phyloP scores from a whole-genome alignment of 2,329 filamentous ascomycete species.

The Colletotrichum cuscutae region DNA sequence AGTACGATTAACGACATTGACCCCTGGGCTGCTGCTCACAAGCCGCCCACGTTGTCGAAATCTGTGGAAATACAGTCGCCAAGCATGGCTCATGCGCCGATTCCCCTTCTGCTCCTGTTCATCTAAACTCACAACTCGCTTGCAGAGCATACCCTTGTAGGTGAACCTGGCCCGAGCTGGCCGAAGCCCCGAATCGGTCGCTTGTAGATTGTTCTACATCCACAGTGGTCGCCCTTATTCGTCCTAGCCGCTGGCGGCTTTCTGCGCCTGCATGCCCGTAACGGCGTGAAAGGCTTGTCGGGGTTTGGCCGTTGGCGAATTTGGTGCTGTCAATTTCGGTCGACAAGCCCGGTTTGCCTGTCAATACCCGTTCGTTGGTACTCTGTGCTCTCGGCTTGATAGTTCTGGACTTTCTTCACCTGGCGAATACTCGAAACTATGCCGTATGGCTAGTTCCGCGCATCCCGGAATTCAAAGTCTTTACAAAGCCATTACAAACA shows the following conservation, averaged over 20 bases:
- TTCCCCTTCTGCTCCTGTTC: slow-evolving; percentile 27
- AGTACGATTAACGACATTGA: slow-evolving; percentile 28
- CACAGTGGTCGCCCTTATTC: background rate
- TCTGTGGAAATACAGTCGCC: background rate
- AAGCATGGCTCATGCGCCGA: slow-evolving; percentile 25
- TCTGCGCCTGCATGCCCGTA: background rate
- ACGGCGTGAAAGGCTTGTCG: background rate
- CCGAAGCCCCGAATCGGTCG: slow-evolving; percentile 12
- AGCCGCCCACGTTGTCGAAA: background rate
- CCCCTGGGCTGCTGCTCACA: slow-evolving; percentile 1
- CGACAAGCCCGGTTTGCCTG: slow-evolving; percentile 23
- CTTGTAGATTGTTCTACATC: slow-evolving; percentile 20
- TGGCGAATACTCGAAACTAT: background rate
- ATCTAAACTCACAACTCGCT: slow-evolving; percentile 21
- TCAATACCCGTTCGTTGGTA: background rate
- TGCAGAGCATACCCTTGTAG: background rate
- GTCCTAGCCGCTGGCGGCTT: slow-evolving; percentile 1
- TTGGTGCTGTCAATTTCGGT: slow-evolving; percentile 22
- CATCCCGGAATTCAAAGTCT: background rate
- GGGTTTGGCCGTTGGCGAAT: background rate
- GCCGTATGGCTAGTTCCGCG: background rate
- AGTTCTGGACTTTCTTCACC: background rate
- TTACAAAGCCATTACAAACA: background rate
- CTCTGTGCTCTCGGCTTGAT: background rate
- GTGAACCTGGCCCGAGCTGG: background rate